A percentile compares a stretch with the other conserved stretches of the same genome.
These are phyloP conservation scores for Cladosporium sp. DNA, from an alignment of 2,329 filamentous ascomycete species.

Conservation along the genomic window DNA sequence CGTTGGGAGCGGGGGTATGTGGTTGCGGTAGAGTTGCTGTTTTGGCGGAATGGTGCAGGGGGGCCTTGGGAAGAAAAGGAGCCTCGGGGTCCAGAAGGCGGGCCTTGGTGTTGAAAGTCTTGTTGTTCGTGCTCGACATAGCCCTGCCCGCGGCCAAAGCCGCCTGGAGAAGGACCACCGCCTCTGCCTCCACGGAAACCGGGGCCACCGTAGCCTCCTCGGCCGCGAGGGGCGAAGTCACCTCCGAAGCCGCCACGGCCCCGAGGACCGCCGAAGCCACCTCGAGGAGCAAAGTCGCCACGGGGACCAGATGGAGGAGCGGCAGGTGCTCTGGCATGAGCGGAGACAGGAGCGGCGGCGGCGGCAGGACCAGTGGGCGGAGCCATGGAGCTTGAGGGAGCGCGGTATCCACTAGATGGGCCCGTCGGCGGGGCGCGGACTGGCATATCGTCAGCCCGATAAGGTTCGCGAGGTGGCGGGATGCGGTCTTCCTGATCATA, in stretches of 20 bases:
- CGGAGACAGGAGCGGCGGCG: conserved; percentile 19
- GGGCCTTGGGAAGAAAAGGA: conserved; percentile 28
- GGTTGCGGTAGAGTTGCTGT: conserved; percentile 39
- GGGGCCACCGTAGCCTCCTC: conserved; percentile 27
- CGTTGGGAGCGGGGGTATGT: conserved; percentile 46
- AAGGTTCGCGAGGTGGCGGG: conserved; percentile 27
- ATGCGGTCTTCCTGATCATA: conserved; percentile 20
- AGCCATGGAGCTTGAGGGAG: conserved; percentile 20
- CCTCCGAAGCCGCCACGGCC: conserved; percentile 37
- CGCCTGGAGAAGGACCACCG: conserved; percentile 15
- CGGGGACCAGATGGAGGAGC: conserved; percentile 29
- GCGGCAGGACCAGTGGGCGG: conserved; percentile 32
- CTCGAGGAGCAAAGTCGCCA: conserved; percentile 32
- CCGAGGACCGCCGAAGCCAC: conserved; percentile 29
- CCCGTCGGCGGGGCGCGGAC: conserved; percentile 27
- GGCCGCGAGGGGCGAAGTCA: conserved; percentile 25
- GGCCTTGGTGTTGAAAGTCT: conserved; percentile 16
- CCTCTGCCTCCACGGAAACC: conserved; percentile 31
- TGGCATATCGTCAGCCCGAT: conserved; percentile 23
- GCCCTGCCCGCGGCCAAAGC: conserved; percentile 13
- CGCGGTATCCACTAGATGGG: conserved; percentile 21
- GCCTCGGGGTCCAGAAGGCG: conserved; percentile 31
- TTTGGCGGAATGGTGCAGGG: conserved; percentile 36
- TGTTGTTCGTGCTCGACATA: conserved; percentile 13
- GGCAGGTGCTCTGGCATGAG: conserved; percentile 21